Evolutionary conservation across 1,284 basidiomycete genomes (phyloP).

Genomic region (Tilletia indica): DNA sequence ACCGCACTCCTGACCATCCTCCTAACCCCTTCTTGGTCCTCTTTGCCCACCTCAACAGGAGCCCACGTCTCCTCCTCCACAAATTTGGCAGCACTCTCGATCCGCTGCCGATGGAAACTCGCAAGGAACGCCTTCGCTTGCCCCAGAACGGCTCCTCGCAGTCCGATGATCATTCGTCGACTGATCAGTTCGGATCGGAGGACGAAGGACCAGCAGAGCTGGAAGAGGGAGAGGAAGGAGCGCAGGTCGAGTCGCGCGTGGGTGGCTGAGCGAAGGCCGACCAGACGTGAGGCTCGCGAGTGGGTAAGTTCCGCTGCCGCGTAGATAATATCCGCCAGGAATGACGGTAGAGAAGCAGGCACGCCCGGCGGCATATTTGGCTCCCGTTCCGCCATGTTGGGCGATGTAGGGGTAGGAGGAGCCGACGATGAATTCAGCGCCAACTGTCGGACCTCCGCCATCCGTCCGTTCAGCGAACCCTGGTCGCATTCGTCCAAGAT

Average conservation of each 20-base stretch:
- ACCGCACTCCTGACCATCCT: slow-evolving; percentile 78
- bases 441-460: slow-evolving; percentile 7
- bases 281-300: slow-evolving; percentile 72
- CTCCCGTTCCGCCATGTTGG: slow-evolving; percentile 26
- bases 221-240: slow-evolving; percentile 78
- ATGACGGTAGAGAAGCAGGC: slow-evolving; percentile 58
- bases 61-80: slow-evolving; percentile 90
- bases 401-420: slow-evolving; percentile 24
- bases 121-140: slow-evolving; percentile 84
- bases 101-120: slow-evolving; percentile 76
- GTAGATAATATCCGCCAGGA: slow-evolving; percentile 69
- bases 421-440: slow-evolving; percentile 2
- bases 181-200: slow-evolving; percentile 79
- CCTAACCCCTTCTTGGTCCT: slow-evolving; percentile 71
- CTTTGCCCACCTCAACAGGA: slow-evolving; percentile 70
- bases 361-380: slow-evolving; percentile 37
- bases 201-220: slow-evolving; percentile 83
- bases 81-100: slow-evolving; percentile 78
- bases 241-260: slow-evolving; percentile 71
- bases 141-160: slow-evolving; percentile 32
- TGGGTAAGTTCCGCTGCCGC: slow-evolving; percentile 82
- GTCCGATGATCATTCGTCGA: slow-evolving; percentile 66
- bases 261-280: slow-evolving; percentile 67
- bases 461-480: neutral
- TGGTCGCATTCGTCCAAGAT: slow-evolving; percentile 62